phyloP scores from a whole-genome alignment of 192 early-diverging fungal species.

The Kappamyces sp. region DNA sequence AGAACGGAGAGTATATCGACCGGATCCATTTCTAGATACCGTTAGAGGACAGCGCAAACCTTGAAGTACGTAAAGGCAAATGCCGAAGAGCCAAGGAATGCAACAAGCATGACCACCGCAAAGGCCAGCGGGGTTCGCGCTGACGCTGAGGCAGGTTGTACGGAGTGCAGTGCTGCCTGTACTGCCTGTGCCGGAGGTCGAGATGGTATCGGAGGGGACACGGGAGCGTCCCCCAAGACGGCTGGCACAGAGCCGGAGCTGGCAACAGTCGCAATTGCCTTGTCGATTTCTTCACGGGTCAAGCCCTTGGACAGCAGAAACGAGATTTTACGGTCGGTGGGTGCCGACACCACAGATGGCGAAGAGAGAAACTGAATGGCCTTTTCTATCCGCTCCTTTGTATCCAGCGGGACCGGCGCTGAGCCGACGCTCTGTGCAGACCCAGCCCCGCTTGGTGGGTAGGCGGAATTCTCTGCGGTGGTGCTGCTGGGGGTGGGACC shows the following conservation, averaged over 20 bases:
- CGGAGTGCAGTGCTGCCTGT: not conserved
- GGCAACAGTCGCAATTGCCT: slow-evolving; percentile 61
- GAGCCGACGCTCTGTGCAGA: too few species aligned
- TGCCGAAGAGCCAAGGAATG: too few species aligned
- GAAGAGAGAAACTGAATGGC: slow-evolving; percentile 89
- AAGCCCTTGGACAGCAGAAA: slow-evolving; percentile 95
- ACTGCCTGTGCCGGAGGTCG: not conserved
- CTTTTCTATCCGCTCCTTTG: slow-evolving; percentile 8
- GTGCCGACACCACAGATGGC: slow-evolving; percentile 82
- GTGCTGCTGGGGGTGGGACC: too few species aligned
- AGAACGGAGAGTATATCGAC: slow-evolving; percentile 6
- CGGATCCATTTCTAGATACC: slow-evolving; percentile 10
- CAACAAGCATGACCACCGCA: too few species aligned
- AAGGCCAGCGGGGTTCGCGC: too few species aligned
- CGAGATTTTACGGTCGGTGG: slow-evolving; percentile 83
- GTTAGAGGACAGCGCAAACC: not conserved
- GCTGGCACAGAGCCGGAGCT: slow-evolving; percentile 38
- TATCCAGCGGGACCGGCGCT: too few species aligned
- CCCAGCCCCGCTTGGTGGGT: too few species aligned
- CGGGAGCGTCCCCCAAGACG: not conserved
- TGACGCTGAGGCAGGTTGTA: not conserved
- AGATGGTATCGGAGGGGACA: not conserved
- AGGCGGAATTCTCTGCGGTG: too few species aligned
- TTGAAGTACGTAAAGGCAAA: too few species aligned
- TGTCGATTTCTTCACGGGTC: slow-evolving; percentile 83